Base-by-base conservation (phyloP, 1,139 yeast species). In the Sugiyamaella xylanicola region DNA sequence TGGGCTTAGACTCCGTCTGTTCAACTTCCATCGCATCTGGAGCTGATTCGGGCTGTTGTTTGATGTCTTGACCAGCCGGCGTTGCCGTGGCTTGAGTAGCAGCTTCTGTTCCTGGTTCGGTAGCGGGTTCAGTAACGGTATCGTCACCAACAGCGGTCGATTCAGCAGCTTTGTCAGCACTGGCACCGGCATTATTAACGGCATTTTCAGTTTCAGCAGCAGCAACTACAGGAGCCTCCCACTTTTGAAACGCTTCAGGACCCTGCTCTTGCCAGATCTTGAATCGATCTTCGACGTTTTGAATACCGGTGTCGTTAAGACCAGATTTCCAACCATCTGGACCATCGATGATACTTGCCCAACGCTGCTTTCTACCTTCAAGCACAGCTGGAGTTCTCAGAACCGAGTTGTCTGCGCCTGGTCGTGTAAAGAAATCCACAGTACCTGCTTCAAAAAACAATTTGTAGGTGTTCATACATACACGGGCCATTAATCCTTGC, bases 401-500 rank as follows among this genome's bases (percentile, higher is more conserved):
- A 48, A 27, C 27, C 15, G 44, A 40, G 25, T 40, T 17, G 20
- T 49, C 47, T 21, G 32, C 47, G 4, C 43, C 51, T 9, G 65
- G 65, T 15, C 74, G 61, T 1, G 90, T 80, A 67, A 87, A 91
- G 62, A 86, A 86, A 72, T 93, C 99, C 62, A 82, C 84, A 0
- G 96, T 83, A n/a, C 82, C 86, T 2, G 86, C 80, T 67, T 89
- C 96, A 68, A 92, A 90, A 67, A 87, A 85, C 64, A 93, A 74
- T 60, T 87, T 79, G 70, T 90, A 95, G 2, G 92, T 84, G 63
- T 86, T 87, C 66, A 85, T 84, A 65, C 93, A 84, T 36, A 93
- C 82, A 48, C 90, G 85, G 16, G 95, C 93, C 67, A 85, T 84
- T 70, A 93, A 75, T n/a, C 85, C 87, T 27, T 95, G 84, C 55